Conservation (phyloP, 345 rosid genomes). For the Linum trigynum region DNA sequence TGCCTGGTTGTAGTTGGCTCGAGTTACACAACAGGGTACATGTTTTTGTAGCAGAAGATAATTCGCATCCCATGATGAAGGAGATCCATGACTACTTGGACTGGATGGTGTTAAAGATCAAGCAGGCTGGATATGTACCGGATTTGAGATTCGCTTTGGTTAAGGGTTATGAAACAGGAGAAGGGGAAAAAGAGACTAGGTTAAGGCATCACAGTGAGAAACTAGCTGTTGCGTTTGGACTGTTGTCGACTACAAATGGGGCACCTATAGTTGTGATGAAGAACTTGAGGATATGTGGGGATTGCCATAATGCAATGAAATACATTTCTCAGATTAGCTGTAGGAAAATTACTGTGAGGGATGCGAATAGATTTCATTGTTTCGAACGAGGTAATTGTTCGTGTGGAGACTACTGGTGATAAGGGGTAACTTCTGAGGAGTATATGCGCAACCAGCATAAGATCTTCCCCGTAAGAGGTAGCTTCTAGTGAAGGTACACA, state of each 20-base stretch:
- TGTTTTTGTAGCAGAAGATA: conserved; percentile 79
- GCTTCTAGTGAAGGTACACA: too few relatives aligned
- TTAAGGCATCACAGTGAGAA: conserved; percentile 80
- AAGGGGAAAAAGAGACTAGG: conserved; percentile 51
- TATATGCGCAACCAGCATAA: too few relatives aligned
- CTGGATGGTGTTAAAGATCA: conserved; percentile 57
- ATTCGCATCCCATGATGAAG: conserved; percentile 67
- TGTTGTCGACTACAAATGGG: conserved; percentile 54
- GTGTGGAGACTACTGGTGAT: conserved; percentile 80
- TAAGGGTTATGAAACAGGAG: conserved; percentile 45
- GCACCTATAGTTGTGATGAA: conserved; percentile 63
- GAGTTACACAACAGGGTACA: conserved; percentile 54
- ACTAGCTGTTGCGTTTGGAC: conserved; percentile 78
- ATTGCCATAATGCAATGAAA: conserved; percentile 81
- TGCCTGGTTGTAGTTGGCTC: conserved; percentile 89
- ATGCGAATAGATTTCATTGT: conserved; percentile 63
- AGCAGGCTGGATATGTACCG: conserved; percentile 61
- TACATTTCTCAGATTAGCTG: conserved; percentile 44
- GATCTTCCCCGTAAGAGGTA: too few relatives aligned
- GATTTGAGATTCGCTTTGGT: conserved; percentile 60
- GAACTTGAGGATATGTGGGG: conserved; percentile 84
- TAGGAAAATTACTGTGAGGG: conserved; percentile 69
- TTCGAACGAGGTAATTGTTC: conserved; percentile 68
- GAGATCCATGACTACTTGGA: conserved; percentile 49
- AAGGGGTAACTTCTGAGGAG: background rate